Percentiles rank a stretch among this genome's conserved stretches.
Conservation (phyloP, 768 basidiomycete species). For the Amanita jacksonii region DNA sequence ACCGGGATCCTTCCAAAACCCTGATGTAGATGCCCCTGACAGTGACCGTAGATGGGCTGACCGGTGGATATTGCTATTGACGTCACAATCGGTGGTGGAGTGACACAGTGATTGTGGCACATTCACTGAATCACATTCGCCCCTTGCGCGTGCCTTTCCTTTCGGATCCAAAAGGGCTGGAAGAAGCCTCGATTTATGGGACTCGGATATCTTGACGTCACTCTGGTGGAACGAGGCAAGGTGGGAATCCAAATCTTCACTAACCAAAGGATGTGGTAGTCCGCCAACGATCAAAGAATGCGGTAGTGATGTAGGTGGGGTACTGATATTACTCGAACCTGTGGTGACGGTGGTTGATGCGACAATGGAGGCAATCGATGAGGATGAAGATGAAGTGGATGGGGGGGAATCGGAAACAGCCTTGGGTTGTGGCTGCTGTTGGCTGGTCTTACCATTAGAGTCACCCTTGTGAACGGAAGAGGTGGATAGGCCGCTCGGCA, state of each 20-base stretch:
- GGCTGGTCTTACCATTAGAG: no score
- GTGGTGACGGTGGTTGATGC: constrained; percentile 26
- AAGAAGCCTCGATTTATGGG: no score
- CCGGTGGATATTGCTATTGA: background rate
- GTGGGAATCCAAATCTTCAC: background rate
- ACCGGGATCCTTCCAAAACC: constrained; percentile 45
- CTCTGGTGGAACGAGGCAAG: constrained; percentile 11
- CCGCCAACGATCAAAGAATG: constrained; percentile 36
- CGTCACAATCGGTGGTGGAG: no score
- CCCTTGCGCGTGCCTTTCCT: constrained; percentile 22
- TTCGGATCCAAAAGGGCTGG: constrained; percentile 14
- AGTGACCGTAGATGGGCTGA: constrained; percentile 27
- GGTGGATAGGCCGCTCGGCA: constrained; percentile 28
- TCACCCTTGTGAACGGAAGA: constrained; percentile 9
- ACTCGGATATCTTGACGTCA: no score
- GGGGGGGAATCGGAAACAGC: constrained; percentile 16
- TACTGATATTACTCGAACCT: constrained; percentile 39
- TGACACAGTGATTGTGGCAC: constrained; percentile 12
- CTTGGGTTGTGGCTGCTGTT: constrained; percentile 11
- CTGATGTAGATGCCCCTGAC: constrained; percentile 26
- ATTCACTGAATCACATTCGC: constrained; percentile 23
- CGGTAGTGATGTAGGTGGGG: constrained; percentile 47
- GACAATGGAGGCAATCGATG: constrained; percentile 37
- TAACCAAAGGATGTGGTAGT: constrained; percentile 27
- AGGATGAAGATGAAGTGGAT: constrained; percentile 44